Evolutionary conservation across 306 rosid genomes (phyloP), one percentile per base, ranked within the genome.

Genomic region (Vachellia collinsii): DNA sequence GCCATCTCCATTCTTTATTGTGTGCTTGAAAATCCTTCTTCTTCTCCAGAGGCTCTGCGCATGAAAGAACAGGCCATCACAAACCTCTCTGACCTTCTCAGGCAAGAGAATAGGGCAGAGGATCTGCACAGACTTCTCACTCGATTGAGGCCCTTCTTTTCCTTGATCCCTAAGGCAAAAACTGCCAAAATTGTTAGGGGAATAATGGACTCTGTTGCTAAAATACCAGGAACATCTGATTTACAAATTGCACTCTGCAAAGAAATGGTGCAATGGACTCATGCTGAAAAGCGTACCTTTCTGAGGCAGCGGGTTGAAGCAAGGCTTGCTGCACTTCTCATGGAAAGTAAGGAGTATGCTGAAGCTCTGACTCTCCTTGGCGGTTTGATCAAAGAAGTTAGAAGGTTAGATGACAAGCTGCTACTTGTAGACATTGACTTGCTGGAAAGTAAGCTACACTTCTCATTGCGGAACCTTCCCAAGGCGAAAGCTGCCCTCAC

Each of bases 191-290:
- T 94, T 36, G 98, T 92, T 5, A 91, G 98, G 69, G 90, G 91
- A 48, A 84, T 94, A 44, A 90, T 94, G 46, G 97, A 94, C 81
- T 83, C 97, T 0, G 92, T 92, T 36, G 94, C 98, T 63, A 92
- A 94, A 85, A 88, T 94, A 75, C 98, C 97, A 3, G 91, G 87
- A 47, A 91, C 98, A 43, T 86, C 97, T 78, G 91, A 92, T 81
- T 94, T 94, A 12, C 97, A 94, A 85, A 91, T 92, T 80, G 77
- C 91, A 75, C 91, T 94, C 14, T 92, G 98, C 86, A 94, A 89
- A 84, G 98, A 94, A 82, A 94, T 94, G 97, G 97, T 94, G 80
- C 97, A 81, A 54, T 94, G 98, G 97, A 94, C 98, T 67, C 97
- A 90, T 59, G 89, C 83, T n/a, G 98, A 94, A 85, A 94, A 92